Evolutionary conservation across 345 rosid species (phyloP).

Genomic region (Eucalyptus dawsonii): DNA sequence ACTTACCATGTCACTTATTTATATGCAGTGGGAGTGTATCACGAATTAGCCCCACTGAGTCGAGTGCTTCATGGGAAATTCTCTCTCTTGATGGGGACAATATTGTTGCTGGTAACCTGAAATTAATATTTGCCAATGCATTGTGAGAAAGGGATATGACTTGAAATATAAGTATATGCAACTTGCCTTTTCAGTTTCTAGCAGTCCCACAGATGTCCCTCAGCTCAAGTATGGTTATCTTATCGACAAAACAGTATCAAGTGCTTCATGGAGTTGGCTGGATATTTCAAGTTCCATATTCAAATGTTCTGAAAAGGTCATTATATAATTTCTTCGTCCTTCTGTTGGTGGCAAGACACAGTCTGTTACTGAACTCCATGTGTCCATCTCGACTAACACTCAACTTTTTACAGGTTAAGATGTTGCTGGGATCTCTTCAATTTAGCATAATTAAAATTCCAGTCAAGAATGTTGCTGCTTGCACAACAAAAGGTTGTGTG

Average conservation of each 20-base stretch:
- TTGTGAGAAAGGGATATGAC: background rate
- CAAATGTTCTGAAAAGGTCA: slow-evolving; percentile 57
- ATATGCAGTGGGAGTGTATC: slow-evolving; percentile 51
- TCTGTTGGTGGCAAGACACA: background rate
- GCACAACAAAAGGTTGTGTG: slow-evolving; percentile 41
- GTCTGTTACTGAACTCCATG: background rate
- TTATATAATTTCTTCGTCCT: background rate
- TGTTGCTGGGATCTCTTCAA: slow-evolving; percentile 43
- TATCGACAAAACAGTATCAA: slow-evolving; percentile 19
- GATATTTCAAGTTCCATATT: slow-evolving; percentile 47
- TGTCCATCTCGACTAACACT: background rate
- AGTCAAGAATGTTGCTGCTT: slow-evolving; percentile 39
- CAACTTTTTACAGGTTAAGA: slow-evolving; percentile 32
- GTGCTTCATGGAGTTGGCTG: slow-evolving; percentile 54
- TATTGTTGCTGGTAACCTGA: slow-evolving; percentile 63
- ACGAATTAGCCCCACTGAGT: slow-evolving; percentile 57
- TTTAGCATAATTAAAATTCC: slow-evolving; percentile 59
- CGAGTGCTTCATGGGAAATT: slow-evolving; percentile 55
- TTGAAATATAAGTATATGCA: background rate
- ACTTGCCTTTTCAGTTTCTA: slow-evolving; percentile 39
- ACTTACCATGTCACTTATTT: background rate
- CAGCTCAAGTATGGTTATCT: slow-evolving; percentile 60
- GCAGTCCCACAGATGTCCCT: slow-evolving; percentile 81
- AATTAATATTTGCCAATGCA: background rate
- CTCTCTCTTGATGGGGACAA: slow-evolving; percentile 65